Conservation (phyloP, 2,329 filamentous ascomycete genomes). For the Plectosphaerella cucumerina region DNA sequence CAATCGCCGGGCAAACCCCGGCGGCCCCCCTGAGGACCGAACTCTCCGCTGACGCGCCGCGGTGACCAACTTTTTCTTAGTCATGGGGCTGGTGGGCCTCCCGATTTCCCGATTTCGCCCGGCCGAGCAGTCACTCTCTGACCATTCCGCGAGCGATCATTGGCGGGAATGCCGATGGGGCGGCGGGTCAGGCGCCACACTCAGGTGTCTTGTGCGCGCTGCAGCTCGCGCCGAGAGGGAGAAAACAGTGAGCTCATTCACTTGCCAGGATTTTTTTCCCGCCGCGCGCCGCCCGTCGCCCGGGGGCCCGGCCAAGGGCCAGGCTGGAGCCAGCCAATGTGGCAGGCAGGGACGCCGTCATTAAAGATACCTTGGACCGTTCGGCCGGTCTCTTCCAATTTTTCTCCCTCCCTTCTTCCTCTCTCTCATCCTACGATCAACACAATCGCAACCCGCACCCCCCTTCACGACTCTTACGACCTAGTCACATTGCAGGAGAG, state of each 20-base stretch:
- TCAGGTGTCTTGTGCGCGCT: conserved; percentile 23
- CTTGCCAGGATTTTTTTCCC: conserved; percentile 14
- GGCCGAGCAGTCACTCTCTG: conserved; percentile 6
- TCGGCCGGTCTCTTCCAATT: conserved; percentile 18
- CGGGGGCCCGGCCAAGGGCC: conserved; percentile 8
- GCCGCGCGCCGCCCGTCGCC: too few relatives aligned
- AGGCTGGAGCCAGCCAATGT: conserved; percentile 2
- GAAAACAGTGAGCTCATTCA: conserved; percentile 23
- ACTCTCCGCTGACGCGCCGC: too few relatives aligned
- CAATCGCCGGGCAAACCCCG: too few relatives aligned
- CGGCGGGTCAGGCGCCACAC: conserved; percentile 18
- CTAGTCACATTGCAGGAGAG: conserved; percentile 11
- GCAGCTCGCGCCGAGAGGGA: neutral
- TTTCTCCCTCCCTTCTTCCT: conserved; percentile 16
- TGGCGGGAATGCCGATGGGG: conserved; percentile 22
- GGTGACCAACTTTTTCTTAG: neutral
- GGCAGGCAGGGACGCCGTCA: conserved; percentile 32
- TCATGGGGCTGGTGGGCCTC: neutral
- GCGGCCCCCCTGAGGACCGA: too few relatives aligned
- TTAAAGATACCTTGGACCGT: conserved; percentile 24
- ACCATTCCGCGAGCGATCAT: conserved; percentile 23
- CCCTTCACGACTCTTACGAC: conserved; percentile 7
- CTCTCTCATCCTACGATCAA: conserved; percentile 3
- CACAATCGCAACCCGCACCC: neutral
- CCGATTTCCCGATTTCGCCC: conserved; percentile 11